Conservation (phyloP, 2,329 filamentous ascomycete genomes). For the Pestalotiopsis sp. region DNA sequence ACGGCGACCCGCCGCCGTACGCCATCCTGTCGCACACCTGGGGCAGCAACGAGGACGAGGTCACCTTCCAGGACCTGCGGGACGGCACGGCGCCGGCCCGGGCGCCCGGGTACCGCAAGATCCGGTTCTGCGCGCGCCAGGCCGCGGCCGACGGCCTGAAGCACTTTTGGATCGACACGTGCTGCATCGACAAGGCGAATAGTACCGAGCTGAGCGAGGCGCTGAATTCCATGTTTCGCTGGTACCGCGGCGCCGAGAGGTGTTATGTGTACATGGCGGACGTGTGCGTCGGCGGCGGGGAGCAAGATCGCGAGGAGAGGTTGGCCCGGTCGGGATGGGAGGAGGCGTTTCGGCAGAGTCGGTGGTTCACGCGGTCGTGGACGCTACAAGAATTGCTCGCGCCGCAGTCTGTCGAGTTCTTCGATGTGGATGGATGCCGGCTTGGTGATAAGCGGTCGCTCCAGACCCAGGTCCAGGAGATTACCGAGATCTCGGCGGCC, state of each 20-base stretch:
- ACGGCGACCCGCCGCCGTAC: constrained; percentile 9
- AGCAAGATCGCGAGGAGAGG: background rate
- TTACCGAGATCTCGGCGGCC: constrained; percentile 23
- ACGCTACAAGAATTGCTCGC: constrained; percentile 16
- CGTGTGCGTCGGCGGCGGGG: background rate
- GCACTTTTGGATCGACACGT: constrained; percentile 4
- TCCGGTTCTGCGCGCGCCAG: constrained; percentile 16
- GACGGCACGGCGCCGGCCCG: constrained; percentile 13
- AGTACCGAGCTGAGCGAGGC: background rate
- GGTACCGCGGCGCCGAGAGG: constrained; percentile 6
- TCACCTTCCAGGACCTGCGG: constrained; percentile 15
- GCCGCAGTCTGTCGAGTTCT: constrained; percentile 30
- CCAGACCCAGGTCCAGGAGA: constrained; percentile 21
- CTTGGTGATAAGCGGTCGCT: constrained; percentile 28
- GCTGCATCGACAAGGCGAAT: constrained; percentile 12
- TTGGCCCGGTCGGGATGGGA: background rate
- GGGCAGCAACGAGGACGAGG: constrained; percentile 13
- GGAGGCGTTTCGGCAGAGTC: background rate
- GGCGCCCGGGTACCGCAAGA: constrained; percentile 11
- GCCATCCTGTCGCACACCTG: constrained; percentile 22
- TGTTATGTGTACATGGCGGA: constrained; percentile 17
- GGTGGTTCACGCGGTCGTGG: constrained; percentile 7
- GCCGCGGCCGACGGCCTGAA: constrained; percentile 11
- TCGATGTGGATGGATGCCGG: constrained; percentile 17
- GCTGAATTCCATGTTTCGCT: constrained; percentile 15